Base-by-base conservation (phyloP, 2,329 filamentous ascomycete species). In the Beauveria sp. region DNA sequence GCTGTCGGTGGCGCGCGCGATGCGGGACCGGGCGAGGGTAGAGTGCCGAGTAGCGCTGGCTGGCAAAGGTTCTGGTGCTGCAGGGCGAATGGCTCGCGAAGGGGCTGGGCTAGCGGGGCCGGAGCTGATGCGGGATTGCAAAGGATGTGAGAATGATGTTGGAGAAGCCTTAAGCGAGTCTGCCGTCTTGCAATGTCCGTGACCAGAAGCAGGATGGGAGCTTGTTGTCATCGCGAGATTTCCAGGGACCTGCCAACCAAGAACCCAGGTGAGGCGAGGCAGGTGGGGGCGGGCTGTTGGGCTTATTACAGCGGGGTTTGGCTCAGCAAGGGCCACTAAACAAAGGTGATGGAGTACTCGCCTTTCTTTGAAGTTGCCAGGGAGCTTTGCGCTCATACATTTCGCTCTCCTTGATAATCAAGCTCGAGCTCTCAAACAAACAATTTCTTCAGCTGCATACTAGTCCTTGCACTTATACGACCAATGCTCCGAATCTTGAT, bases 241-340 rank as follows among this genome's bases (percentile, higher is more conserved):
- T 57, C 55, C 50, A 60, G 58, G 58, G 50, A 55, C 50, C 58
- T 54, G 58, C 58, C 50, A 54, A 54, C 58, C 9, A 41, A 16
- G 34, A 41, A 34, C 30, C 28, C 20, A 41, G 43, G 16, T 12
- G 34, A 47, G 18, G 43, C 18, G 43, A 54, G 51, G 50, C 58
- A 54, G 50, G 58, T 54, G 58, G 58, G 50, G 58, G 43, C 41
- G 40, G 50, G 50, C n/a, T 53, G 24, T 22, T 52, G 14, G 46
- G 44, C 55, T 55, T 55, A 44, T 37, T 37, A 37, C 14, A 48
- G 55, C 55, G 55, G 55, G 55, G 55, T 44, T 54, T 52, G 40
- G 50, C 50, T 40, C 50, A 14, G 18, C 28, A 20, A 24, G 50
- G 40, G 50, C 50, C 50, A 53, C 50, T 41, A 53, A 53, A 53